Evolutionary conservation across 305 asterid genomes (phyloP).

Genomic region (Coffea humblotiana): DNA sequence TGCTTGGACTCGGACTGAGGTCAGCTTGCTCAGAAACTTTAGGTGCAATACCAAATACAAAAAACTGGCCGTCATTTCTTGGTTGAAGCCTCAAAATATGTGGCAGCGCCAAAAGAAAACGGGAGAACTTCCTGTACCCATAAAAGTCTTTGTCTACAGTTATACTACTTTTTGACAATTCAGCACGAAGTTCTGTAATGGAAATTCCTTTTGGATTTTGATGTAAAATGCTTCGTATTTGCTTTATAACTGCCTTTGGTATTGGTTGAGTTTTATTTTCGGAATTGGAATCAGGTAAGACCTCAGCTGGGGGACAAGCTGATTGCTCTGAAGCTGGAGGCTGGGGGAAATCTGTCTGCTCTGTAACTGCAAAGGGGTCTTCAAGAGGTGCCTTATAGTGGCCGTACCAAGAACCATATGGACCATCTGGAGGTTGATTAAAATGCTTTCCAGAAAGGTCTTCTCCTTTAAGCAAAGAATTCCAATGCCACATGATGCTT

Average conservation of each 20-base stretch:
- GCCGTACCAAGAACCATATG: slow-evolving; percentile 87
- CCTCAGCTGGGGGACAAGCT: slow-evolving; percentile 19
- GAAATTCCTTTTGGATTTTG: slow-evolving; percentile 66
- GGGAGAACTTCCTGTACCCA: slow-evolving; percentile 73
- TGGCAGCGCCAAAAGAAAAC: slow-evolving; percentile 80
- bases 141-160: slow-evolving; percentile 58
- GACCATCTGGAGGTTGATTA: slow-evolving; percentile 98
- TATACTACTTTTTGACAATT: slow-evolving; percentile 45
- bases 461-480: slow-evolving; percentile 72
- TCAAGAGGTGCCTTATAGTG: slow-evolving; percentile 67
- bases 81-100: slow-evolving; percentile 48
- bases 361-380: slow-evolving; percentile 60
- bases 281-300: slow-evolving; percentile 38
- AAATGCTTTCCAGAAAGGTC: slow-evolving; percentile 68
- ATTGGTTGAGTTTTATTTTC: slow-evolving; percentile 52
- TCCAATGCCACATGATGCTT: slow-evolving; percentile 96
- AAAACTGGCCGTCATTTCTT: slow-evolving; percentile 37
- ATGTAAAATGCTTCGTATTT: slow-evolving; percentile 44
- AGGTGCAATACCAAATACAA: slow-evolving; percentile 33
- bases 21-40: slow-evolving; percentile 42
- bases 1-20: slow-evolving; percentile 27
- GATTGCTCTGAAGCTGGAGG: slow-evolving; percentile 11
- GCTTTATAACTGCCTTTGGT: slow-evolving; percentile 57
- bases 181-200: slow-evolving; percentile 57
- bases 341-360: slow-evolving; percentile 34